Percentiles rank a stretch among this genome's conserved stretches.
Conservation (phyloP, 768 basidiomycete species). For the Naganishia vishniacii region DNA sequence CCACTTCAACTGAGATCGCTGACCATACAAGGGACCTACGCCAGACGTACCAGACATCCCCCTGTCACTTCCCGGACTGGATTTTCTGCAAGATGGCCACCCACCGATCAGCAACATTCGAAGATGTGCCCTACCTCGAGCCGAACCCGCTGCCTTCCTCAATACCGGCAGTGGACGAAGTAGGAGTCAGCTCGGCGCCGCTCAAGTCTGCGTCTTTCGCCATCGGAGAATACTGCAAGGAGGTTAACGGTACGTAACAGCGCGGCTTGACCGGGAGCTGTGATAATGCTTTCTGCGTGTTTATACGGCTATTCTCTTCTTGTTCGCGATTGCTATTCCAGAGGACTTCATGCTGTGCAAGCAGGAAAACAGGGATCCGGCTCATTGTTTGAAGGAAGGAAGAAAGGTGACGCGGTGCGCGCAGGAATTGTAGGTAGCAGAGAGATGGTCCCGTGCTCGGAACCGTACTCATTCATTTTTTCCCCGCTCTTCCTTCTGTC, state of each 20-base stretch:
- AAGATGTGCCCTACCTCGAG: slow-evolving; percentile 44
- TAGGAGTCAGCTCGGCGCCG: slow-evolving; percentile 84
- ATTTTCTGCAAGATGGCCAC: slow-evolving; percentile 23
- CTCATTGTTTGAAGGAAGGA: slow-evolving; percentile 90
- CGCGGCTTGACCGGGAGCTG: neutral
- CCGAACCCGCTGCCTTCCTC: slow-evolving; percentile 49
- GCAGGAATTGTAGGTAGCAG: slow-evolving; percentile 80
- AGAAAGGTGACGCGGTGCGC: slow-evolving; percentile 92
- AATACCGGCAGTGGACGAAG: slow-evolving; percentile 74
- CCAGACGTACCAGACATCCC: too few relatives aligned
- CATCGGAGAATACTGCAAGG: slow-evolving; percentile 90
- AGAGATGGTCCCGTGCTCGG: too few relatives aligned
- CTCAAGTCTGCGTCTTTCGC: slow-evolving; percentile 96
- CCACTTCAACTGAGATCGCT: too few relatives aligned
- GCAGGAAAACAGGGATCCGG: slow-evolving; percentile 80
- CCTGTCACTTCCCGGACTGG: neutral
- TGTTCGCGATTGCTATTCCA: too few relatives aligned
- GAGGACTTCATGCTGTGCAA: slow-evolving; percentile 99
- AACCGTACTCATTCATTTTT: neutral
- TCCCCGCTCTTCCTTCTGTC: neutral
- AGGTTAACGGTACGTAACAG: slow-evolving; percentile 74
- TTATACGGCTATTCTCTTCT: neutral
- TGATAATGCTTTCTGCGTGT: neutral
- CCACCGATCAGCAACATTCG: slow-evolving; percentile 35
- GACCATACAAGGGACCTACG: too few relatives aligned